These are phyloP conservation scores for Thozetella sp. DNA, from an alignment of 495 filamentous ascomycete species.

Conservation along the genomic window DNA sequence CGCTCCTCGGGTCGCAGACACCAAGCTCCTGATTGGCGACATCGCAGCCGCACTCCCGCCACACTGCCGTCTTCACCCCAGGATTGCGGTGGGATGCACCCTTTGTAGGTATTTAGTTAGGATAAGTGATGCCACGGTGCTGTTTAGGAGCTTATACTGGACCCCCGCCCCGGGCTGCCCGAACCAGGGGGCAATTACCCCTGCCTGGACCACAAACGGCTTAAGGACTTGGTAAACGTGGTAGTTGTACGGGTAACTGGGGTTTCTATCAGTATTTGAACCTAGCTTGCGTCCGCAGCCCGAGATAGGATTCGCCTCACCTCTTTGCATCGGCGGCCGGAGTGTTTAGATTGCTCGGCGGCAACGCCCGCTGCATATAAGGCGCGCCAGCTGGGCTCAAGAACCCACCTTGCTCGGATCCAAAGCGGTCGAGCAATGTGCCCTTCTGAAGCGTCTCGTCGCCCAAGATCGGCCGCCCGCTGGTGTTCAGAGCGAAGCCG, in stretches of 20 bases:
- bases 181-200: constrained; percentile 58
- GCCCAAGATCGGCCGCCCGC: constrained; percentile 38
- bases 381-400: constrained; percentile 50
- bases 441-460: constrained; percentile 44
- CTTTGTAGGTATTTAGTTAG: too few species aligned
- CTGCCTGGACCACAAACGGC: constrained; percentile 41
- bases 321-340: constrained; percentile 23
- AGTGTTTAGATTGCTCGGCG: constrained; percentile 51
- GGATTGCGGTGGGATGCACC: too few species aligned
- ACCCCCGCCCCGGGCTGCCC: constrained; percentile 58
- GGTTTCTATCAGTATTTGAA: not conserved
- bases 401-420: constrained; percentile 44
- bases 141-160: constrained; percentile 35
- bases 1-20: too few species aligned
- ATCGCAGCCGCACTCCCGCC: too few species aligned
- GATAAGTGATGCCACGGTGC: constrained; percentile 12
- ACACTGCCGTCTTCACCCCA: too few species aligned
- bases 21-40: too few species aligned
- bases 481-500: constrained; percentile 43
- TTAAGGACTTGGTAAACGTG: constrained; percentile 52
- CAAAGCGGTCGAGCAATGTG: constrained; percentile 56
- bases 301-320: not conserved
- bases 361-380: constrained; percentile 54
- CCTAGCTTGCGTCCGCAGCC: not conserved
- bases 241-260: constrained; percentile 55